Conservation (phyloP, 75 land plant genomes). For the Cupressus sempervirens region DNA sequence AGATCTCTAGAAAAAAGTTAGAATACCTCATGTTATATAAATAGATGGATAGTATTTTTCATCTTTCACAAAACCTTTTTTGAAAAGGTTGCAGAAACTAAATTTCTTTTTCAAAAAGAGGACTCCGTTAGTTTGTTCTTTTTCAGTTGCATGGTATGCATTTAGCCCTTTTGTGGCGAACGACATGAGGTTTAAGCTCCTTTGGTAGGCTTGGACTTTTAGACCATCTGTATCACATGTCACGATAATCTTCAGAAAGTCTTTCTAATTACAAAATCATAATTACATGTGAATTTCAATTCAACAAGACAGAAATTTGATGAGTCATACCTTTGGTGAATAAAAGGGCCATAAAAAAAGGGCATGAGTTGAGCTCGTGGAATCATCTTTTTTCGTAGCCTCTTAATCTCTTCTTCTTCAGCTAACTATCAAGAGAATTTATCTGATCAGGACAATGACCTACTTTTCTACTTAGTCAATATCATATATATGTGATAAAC, state of each 20-base stretch:
- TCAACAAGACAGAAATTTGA: not conserved
- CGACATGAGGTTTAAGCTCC: constrained; percentile 68
- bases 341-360: constrained; percentile 89
- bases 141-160: constrained; percentile 29
- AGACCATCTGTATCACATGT: constrained; percentile 35
- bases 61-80: no score
- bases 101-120: no score
- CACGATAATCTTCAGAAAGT: not conserved
- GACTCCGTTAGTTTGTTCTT: no score
- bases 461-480: not conserved
- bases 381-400: constrained; percentile 78
- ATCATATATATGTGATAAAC: not conserved
- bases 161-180: constrained; percentile 12
- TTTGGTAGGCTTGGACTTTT: constrained; percentile 70
- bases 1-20: no score
- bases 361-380: constrained; percentile 98
- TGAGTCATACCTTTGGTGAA: constrained; percentile 63
- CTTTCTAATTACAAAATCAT: not conserved
- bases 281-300: no score
- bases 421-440: constrained; percentile 42
- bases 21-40: no score
- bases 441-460: not conserved
- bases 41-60: no score
- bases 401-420: constrained; percentile 83
- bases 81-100: no score